Conservation (phyloP, 345 rosid genomes). For the Lepidium sativum region DNA sequence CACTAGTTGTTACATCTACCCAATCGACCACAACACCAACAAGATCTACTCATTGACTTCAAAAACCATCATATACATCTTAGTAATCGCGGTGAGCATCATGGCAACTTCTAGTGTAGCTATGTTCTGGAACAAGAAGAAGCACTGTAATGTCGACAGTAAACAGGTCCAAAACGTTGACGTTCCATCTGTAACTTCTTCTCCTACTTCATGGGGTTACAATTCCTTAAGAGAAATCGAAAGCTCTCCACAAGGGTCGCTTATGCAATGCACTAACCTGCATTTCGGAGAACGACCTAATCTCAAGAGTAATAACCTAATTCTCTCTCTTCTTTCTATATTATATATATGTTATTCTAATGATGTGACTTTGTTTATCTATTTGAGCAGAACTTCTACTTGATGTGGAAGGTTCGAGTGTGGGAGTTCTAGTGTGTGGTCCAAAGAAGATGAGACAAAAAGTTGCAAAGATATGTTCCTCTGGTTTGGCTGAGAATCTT, state of each 20-base stretch:
- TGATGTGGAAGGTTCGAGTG: slow-evolving; percentile 46
- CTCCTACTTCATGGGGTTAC: slow-evolving; percentile 23
- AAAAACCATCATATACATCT: slow-evolving; percentile 36
- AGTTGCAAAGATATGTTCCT: slow-evolving; percentile 58
- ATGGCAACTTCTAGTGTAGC: slow-evolving; percentile 43
- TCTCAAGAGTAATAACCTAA: slow-evolving; percentile 47
- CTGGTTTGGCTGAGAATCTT: slow-evolving; percentile 46
- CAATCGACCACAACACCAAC: slow-evolving; percentile 42
- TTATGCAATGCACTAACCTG: slow-evolving; percentile 36
- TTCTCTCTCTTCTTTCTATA: not conserved
- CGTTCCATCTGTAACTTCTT: slow-evolving; percentile 22
- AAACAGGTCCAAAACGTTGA: slow-evolving; percentile 39
- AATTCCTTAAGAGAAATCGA: slow-evolving; percentile 52
- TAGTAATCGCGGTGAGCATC: slow-evolving; percentile 40
- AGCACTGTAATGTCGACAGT: slow-evolving; percentile 22
- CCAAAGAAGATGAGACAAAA: slow-evolving; percentile 67
- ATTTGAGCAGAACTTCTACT: slow-evolving; percentile 40
- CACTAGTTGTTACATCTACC: slow-evolving; percentile 51
- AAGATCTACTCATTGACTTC: slow-evolving; percentile 31
- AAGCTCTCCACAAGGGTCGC: slow-evolving; percentile 53
- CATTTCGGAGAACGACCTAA: slow-evolving; percentile 67
- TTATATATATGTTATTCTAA: not conserved
- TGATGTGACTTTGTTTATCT: not conserved
- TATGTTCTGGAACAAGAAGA: slow-evolving; percentile 55
- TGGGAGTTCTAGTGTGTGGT: slow-evolving; percentile 71